phyloP scores from a whole-genome alignment of 345 rosid genomes.

The Combretum micranthum region DNA sequence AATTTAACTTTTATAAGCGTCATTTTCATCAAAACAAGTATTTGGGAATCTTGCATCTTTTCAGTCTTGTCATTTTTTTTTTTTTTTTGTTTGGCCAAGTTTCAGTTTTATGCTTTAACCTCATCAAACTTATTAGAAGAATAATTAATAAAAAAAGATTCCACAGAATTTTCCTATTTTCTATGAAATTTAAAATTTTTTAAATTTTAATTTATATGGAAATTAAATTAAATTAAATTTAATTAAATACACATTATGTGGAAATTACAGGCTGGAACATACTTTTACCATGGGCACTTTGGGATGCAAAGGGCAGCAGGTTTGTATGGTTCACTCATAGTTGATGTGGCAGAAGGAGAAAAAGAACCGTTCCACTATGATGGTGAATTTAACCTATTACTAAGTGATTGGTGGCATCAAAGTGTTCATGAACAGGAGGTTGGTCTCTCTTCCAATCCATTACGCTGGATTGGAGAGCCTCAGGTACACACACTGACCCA shows the following conservation, averaged over 20 bases:
- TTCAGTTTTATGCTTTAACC: too few species aligned
- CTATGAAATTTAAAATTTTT: too few species aligned
- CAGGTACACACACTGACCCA: slow-evolving; percentile 32
- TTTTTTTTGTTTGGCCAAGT: too few species aligned
- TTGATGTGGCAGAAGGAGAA: slow-evolving; percentile 41
- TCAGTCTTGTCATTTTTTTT: too few species aligned
- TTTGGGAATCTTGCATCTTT: too few species aligned
- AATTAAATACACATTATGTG: too few species aligned
- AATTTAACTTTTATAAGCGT: too few species aligned
- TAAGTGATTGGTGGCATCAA: slow-evolving; percentile 89
- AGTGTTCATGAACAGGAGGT: slow-evolving; percentile 51
- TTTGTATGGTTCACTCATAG: slow-evolving; percentile 56
- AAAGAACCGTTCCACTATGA: slow-evolving; percentile 64
- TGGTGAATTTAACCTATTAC: slow-evolving; percentile 45
- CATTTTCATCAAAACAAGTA: too few species aligned
- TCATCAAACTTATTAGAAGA: too few species aligned
- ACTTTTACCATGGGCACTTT: slow-evolving; percentile 76
- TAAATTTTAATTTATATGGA: not conserved
- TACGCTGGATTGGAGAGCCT: slow-evolving; percentile 81
- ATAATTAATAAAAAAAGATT: too few species aligned
- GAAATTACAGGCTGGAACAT: slow-evolving; percentile 59
- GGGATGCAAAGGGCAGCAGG: slow-evolving; percentile 94
- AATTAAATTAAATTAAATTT: too few species aligned
- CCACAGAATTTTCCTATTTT: too few species aligned
- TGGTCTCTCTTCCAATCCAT: slow-evolving; percentile 60